Percentiles rank a stretch among this genome's conserved stretches.
Conservation (phyloP, 2,329 filamentous ascomycete species). For the Paecilomyces formosus region DNA sequence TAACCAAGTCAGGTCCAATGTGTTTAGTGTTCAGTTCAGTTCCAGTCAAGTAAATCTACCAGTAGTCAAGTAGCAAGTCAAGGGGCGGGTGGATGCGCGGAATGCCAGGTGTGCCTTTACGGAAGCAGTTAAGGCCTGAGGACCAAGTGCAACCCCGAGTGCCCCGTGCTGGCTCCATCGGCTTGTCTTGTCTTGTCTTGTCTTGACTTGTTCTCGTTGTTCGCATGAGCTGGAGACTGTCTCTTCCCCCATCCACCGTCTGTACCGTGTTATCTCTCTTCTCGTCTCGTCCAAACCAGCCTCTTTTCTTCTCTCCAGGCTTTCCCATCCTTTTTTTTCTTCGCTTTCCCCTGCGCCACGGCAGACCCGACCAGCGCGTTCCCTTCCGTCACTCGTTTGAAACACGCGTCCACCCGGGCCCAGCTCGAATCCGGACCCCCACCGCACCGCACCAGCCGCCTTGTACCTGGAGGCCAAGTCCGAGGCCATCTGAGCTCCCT, state of each 20-base stretch:
- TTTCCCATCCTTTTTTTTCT: not conserved
- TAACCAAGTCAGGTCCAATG: too few species aligned
- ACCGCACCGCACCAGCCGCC: constrained; percentile 2
- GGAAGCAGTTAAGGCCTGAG: not conserved
- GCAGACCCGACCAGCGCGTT: too few species aligned
- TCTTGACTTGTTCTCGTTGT: not conserved
- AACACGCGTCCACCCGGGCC: constrained; percentile 7
- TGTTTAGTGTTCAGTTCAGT: too few species aligned
- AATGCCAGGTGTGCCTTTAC: constrained; percentile 3
- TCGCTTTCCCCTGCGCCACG: not conserved
- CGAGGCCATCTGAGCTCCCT: not conserved
- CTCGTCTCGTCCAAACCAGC: not conserved
- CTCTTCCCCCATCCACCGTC: constrained; percentile 6
- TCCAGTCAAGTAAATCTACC: too few species aligned
- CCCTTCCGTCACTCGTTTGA: constrained; percentile 9
- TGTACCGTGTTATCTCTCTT: constrained; percentile 7
- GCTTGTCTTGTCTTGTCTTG: too few species aligned
- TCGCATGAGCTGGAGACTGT: constrained; percentile 4
- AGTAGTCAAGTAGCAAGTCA: too few species aligned
- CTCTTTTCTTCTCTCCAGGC: not conserved
- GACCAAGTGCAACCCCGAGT: not conserved
- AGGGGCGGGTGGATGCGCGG: not conserved
- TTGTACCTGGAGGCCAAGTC: not conserved
- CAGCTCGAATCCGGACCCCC: constrained; percentile 2
- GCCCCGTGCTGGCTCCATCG: not conserved